Evolutionary conservation across 768 basidiomycete species (phyloP).

Genomic region (Pisolithus albus): DNA sequence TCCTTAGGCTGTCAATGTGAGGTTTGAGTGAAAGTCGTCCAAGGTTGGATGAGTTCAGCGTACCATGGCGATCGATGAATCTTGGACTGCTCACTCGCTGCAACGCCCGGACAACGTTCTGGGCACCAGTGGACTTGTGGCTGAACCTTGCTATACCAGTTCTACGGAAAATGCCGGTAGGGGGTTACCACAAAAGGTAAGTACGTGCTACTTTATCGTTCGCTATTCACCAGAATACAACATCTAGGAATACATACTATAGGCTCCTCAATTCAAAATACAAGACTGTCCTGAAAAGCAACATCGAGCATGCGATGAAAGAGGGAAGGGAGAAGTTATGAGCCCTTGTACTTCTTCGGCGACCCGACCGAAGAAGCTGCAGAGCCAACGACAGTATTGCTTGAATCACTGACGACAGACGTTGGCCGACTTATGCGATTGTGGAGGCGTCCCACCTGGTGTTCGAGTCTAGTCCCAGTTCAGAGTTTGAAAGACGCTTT

Average conservation of each 20-base stretch:
- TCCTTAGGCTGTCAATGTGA: conserved; percentile 73
- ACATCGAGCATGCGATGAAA: not conserved
- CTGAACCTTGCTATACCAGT: conserved; percentile 29
- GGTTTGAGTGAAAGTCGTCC: not conserved
- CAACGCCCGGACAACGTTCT: not conserved
- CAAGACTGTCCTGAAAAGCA: not conserved
- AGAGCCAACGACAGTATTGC: conserved; percentile 2
- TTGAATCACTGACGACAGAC: conserved; percentile 22
- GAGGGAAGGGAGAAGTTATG: not conserved
- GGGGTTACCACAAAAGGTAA: not conserved
- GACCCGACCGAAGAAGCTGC: conserved; percentile 23
- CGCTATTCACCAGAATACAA: conserved; percentile 16
- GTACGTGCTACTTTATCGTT: not conserved
- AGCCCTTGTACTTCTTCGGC: conserved; percentile 23
- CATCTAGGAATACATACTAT: conserved; percentile 12
- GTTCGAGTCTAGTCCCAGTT: conserved; percentile 43
- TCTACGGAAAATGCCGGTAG: conserved; percentile 20
- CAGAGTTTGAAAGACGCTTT: not conserved
- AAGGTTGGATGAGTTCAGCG: not conserved
- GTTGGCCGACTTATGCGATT: conserved; percentile 56
- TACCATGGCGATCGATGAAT: conserved; percentile 22
- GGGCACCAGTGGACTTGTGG: conserved; percentile 11
- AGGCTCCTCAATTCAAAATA: not conserved
- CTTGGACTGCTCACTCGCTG: conserved; percentile 3
- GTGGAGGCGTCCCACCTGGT: conserved; percentile 64